These are phyloP conservation scores for Boletales sp. DNA, from an alignment of 768 basidiomycete genomes.

Conservation along the genomic window DNA sequence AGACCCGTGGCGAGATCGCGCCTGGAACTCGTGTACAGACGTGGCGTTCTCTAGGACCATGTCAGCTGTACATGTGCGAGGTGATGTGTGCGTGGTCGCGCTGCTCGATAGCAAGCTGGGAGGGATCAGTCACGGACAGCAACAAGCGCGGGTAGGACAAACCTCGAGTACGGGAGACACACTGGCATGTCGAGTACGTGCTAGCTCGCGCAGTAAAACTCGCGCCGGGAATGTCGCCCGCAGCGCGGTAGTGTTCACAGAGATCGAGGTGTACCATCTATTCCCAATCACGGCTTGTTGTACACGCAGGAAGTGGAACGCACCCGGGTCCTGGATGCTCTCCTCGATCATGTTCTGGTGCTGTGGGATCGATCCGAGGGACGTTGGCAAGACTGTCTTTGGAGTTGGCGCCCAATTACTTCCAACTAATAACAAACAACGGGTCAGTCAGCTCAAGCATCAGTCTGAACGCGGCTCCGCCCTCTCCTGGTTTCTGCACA, in stretches of 20 bases:
- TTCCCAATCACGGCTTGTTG: too few species aligned
- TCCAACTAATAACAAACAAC: too few species aligned
- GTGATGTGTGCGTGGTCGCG: conserved; percentile 81
- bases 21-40: conserved; percentile 40
- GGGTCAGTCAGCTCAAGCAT: too few species aligned
- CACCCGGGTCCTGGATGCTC: conserved; percentile 74
- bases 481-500: too few species aligned
- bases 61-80: conserved; percentile 94
- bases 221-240: too few species aligned
- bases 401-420: too few species aligned
- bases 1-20: conserved; percentile 75
- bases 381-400: too few species aligned
- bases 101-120: conserved; percentile 80
- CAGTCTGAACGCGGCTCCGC: too few species aligned
- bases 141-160: too few species aligned
- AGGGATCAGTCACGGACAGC: conserved; percentile 29
- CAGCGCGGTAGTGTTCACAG: too few species aligned
- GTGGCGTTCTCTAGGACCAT: conserved; percentile 70
- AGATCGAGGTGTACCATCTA: too few species aligned
- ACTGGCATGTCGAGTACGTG: conserved; percentile 94
- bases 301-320: not conserved
- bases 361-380: conserved; percentile 61
- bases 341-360: conserved; percentile 97
- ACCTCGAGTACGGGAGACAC: conserved; percentile 74
- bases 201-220: conserved; percentile 75